These are phyloP conservation scores for Malbranchea cinnamomea DNA, from an alignment of 2,329 filamentous ascomycete species.

Conservation along the genomic window DNA sequence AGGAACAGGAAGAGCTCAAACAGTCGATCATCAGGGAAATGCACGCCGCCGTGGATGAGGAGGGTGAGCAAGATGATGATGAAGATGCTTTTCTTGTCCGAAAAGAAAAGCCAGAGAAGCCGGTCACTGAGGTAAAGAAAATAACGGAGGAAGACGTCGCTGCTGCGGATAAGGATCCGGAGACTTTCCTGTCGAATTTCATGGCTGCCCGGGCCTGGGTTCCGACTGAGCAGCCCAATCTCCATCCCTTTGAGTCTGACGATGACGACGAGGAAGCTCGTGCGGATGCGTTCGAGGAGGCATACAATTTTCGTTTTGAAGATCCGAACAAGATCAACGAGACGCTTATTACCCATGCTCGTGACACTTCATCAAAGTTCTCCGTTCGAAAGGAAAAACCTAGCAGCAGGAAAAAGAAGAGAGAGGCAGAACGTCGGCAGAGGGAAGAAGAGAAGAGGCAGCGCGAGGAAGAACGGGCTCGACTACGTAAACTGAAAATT, in stretches of 20 bases:
- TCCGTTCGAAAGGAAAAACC: slow-evolving; percentile 76
- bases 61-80: slow-evolving; percentile 27
- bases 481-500: slow-evolving; percentile 73
- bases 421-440: slow-evolving; percentile 61
- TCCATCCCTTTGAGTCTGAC: slow-evolving; percentile 81
- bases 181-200: slow-evolving; percentile 89
- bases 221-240: slow-evolving; percentile 48
- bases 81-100: slow-evolving; percentile 56
- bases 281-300: slow-evolving; percentile 78
- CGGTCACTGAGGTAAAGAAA: slow-evolving; percentile 19
- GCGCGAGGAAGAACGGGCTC: slow-evolving; percentile 64
- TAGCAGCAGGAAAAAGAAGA: slow-evolving; percentile 58
- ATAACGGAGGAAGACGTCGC: slow-evolving; percentile 51
- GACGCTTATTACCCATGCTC: slow-evolving; percentile 71
- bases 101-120: slow-evolving; percentile 41
- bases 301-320: slow-evolving; percentile 93
- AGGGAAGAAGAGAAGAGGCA: slow-evolving; percentile 66
- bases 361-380: slow-evolving; percentile 66
- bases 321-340: slow-evolving; percentile 81
- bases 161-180: slow-evolving; percentile 73
- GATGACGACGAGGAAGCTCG: slow-evolving; percentile 60
- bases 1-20: slow-evolving; percentile 79
- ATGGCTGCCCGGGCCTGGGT: slow-evolving; percentile 86
- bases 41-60: slow-evolving; percentile 44
- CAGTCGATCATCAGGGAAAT: slow-evolving; percentile 65